Evolutionary conservation across 2,329 filamentous ascomycete species (phyloP), one percentile per base, ranked within the genome.

Genomic region (Escovopsis weberi): DNA sequence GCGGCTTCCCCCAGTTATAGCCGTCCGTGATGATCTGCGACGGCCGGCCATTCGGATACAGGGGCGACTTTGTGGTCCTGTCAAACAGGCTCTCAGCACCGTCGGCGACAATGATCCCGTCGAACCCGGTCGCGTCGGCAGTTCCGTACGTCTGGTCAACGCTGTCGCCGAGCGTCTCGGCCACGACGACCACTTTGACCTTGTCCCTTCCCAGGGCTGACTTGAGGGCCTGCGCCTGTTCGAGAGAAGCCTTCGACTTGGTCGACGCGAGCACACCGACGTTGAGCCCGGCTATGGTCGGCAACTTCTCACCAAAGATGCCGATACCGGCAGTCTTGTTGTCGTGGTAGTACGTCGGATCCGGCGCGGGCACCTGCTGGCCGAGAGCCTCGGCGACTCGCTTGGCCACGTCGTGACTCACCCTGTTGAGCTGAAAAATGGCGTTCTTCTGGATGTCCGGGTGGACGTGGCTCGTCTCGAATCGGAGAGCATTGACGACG

Each of bases 401-500:
- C 2, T 60, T 63, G 4, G 82, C 80, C 9, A 86, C 59, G 50
- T 83, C 76, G 55, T 85, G 71, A 56, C 69, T 74, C 51, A 85
- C 65, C 37, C 68, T 70, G 65, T 85, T 86, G 10, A 86, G 69
- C 54, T 85, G 80, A 12, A 64, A 62, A 36, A 86, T 66, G 1
- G 82, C 75, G 48, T 83, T 84, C 49, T 72, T 59, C 59, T 77
- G 77, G 12, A 85, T 74, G 2, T 67, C 53, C 0, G 74, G 78
- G 50, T 67, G 62, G 32, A 85, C 51, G 12, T 81, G 70, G 19
- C 75, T 69, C 0, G 69, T 71, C 61, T 86, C 82, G 57, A 85
- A 85, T 26, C 81, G 77, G 43, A 85, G 75, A 0, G 79, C 80
- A 56, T 85, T 80, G 61, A 85, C 69, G 34, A 85, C 59, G 54